A percentile compares a stretch with the other conserved stretches of the same genome.
phyloP scores from a whole-genome alignment of 805 yeast genomes.

The Torulaspora gathmanii region DNA sequence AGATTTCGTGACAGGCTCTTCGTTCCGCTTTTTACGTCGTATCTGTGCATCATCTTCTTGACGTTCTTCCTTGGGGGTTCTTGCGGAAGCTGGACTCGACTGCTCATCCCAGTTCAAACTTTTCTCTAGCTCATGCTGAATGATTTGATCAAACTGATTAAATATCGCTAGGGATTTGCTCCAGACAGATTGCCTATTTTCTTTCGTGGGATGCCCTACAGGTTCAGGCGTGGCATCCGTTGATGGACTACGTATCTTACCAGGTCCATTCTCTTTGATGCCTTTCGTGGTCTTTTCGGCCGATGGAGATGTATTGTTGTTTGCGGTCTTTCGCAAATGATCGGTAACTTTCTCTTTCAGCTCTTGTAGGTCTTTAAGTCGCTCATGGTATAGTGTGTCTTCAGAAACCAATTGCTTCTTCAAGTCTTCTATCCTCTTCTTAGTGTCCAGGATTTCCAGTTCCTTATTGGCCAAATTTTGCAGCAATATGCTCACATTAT shows the following conservation, averaged over 20 bases:
- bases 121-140: slow-evolving; percentile 63
- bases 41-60: slow-evolving; percentile 26
- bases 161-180: slow-evolving; percentile 56
- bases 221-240: not conserved
- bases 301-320: slow-evolving; percentile 1
- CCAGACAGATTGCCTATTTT: slow-evolving; percentile 35
- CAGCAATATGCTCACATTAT: slow-evolving; percentile 50
- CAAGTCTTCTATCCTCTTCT: slow-evolving; percentile 49
- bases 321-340: slow-evolving; percentile 5
- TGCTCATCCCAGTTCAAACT: slow-evolving; percentile 37
- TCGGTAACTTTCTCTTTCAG: slow-evolving; percentile 33
- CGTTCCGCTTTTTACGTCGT: slow-evolving; percentile 13
- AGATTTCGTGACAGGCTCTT: slow-evolving; percentile 34
- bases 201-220: slow-evolving; percentile 1
- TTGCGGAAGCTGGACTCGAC: slow-evolving; percentile 3
- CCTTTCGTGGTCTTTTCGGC: not conserved
- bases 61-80: not conserved
- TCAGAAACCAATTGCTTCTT: slow-evolving; percentile 46
- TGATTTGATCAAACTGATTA: slow-evolving; percentile 62
- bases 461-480: slow-evolving; percentile 64
- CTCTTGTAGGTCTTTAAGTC: slow-evolving; percentile 32
- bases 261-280: not conserved
- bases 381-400: slow-evolving; percentile 45
- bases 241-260: not conserved
- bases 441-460: slow-evolving; percentile 60